Conservation (phyloP, 1,284 basidiomycete genomes). For the Coniferiporia sulphurascens region DNA sequence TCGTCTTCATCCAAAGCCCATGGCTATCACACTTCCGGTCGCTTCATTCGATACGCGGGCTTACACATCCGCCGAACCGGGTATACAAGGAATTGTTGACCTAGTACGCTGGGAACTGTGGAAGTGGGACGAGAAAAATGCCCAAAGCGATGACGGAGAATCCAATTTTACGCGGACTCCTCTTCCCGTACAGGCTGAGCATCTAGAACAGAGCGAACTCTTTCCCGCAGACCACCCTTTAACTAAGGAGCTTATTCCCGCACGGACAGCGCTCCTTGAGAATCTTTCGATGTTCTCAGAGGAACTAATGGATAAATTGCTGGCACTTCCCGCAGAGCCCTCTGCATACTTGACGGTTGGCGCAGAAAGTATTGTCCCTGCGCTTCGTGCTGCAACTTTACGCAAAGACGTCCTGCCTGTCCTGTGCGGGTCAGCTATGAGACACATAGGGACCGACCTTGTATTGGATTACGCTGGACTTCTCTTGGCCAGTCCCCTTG, state of each 20-base stretch:
- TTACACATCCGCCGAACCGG: slow-evolving; percentile 67
- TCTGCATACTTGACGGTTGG: slow-evolving; percentile 60
- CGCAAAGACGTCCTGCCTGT: slow-evolving; percentile 70
- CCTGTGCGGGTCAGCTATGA: slow-evolving; percentile 78
- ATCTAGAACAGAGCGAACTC: slow-evolving; percentile 37
- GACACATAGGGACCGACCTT: slow-evolving; percentile 77
- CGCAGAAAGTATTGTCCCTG: slow-evolving; percentile 46
- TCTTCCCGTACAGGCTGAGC: slow-evolving; percentile 48
- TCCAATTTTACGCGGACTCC: slow-evolving; percentile 34
- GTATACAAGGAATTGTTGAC: slow-evolving; percentile 74
- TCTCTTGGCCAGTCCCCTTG: slow-evolving; percentile 74
- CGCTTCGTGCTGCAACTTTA: slow-evolving; percentile 66
- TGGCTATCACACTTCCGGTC: slow-evolving; percentile 71
- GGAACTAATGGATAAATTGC: slow-evolving; percentile 66
- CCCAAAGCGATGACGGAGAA: slow-evolving; percentile 31
- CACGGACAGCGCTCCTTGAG: slow-evolving; percentile 69
- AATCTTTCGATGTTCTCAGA: slow-evolving; percentile 78
- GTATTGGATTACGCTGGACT: slow-evolving; percentile 79
- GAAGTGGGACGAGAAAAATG: slow-evolving; percentile 47
- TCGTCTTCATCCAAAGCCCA: slow-evolving; percentile 70
- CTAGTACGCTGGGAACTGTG: slow-evolving; percentile 78
- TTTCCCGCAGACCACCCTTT: slow-evolving; percentile 61
- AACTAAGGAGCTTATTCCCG: slow-evolving; percentile 56
- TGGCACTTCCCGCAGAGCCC: slow-evolving; percentile 51
- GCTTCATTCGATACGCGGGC: slow-evolving; percentile 64